Evolutionary conservation across 345 rosid species (phyloP).

Genomic region (Trapa incisa): DNA sequence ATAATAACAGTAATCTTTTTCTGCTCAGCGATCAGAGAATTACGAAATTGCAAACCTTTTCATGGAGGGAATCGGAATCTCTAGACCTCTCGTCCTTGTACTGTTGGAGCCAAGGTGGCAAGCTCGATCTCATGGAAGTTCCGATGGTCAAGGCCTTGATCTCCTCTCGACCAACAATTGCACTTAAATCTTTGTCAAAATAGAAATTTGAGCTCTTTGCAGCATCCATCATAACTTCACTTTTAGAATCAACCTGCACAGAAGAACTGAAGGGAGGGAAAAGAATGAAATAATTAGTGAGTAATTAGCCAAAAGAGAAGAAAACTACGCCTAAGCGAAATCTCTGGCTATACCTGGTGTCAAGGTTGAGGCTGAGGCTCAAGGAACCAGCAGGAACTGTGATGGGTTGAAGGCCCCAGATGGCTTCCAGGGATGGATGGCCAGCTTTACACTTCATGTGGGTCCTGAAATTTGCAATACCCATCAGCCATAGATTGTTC

Average conservation of each 20-base stretch:
- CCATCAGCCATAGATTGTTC: conserved; percentile 34
- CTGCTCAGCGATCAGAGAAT: neutral
- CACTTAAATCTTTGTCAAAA: conserved; percentile 24
- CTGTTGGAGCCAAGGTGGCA: conserved; percentile 56
- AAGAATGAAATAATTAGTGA: neutral
- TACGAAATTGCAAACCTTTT: conserved; percentile 21
- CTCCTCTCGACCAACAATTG: conserved; percentile 5
- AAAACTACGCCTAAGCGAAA: too few species aligned
- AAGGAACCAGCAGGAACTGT: conserved; percentile 42
- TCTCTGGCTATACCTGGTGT: conserved; percentile 21
- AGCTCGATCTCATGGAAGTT: conserved; percentile 21
- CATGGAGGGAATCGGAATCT: conserved; percentile 8
- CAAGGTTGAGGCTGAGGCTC: conserved; percentile 44
- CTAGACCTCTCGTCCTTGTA: conserved; percentile 36
- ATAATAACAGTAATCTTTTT: neutral
- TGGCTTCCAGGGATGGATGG: conserved; percentile 40
- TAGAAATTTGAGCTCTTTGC: neutral
- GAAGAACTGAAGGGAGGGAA: conserved; percentile 17
- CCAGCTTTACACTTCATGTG: conserved; percentile 52
- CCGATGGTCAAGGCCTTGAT: conserved; percentile 8
- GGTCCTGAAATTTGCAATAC: conserved; percentile 37
- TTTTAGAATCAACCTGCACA: conserved; percentile 13
- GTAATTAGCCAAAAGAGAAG: too few species aligned
- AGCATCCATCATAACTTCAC: conserved; percentile 11
- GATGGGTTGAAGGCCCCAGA: conserved; percentile 51